A percentile compares a stretch with the other conserved stretches of the same genome.
These are phyloP conservation scores for Rhynchospora pubera DNA, from an alignment of 176 grass and related monocot genomes.

Conservation along the genomic window DNA sequence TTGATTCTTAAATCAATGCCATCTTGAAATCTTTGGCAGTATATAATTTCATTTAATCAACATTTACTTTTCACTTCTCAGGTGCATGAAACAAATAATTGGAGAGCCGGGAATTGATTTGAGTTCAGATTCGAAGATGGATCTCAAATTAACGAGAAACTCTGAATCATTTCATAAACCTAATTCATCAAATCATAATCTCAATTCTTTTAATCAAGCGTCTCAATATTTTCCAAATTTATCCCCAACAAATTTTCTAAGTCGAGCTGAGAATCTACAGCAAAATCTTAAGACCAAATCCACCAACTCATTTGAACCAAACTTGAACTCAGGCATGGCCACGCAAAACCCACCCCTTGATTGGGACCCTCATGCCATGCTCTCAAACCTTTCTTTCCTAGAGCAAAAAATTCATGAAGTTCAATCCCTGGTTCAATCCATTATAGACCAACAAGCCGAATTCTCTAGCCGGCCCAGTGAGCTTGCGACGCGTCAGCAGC, in stretches of 20 bases:
- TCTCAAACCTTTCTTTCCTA: conserved; percentile 69
- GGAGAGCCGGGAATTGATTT: conserved; percentile 21
- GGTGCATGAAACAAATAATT: conserved; percentile 28
- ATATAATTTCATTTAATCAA: not conserved
- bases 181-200: conserved; percentile 36
- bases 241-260: conserved; percentile 22
- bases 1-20: not conserved
- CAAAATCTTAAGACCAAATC: conserved; percentile 47
- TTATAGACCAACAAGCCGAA: conserved; percentile 42
- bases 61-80: not conserved
- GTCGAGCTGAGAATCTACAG: conserved; percentile 1
- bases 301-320: conserved; percentile 35
- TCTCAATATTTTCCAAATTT: conserved; percentile 41
- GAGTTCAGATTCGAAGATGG: conserved; percentile 24
- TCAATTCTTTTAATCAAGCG: conserved; percentile 27
- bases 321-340: conserved; percentile 6
- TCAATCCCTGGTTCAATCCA: conserved; percentile 61
- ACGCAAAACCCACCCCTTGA: conserved; percentile 28
- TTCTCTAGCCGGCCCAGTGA: conserved; percentile 33
- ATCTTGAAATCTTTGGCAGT: not conserved
- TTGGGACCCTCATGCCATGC: conserved; percentile 66
- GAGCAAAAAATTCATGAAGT: conserved; percentile 93
- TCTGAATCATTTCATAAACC: conserved; percentile 41
- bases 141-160: conserved; percentile 28
- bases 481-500: conserved; percentile 62